Evolutionary conservation across 371 early-diverging fungal species (phyloP), one percentile per base, ranked within the genome.

Genomic region (Actinomucor elegans): DNA sequence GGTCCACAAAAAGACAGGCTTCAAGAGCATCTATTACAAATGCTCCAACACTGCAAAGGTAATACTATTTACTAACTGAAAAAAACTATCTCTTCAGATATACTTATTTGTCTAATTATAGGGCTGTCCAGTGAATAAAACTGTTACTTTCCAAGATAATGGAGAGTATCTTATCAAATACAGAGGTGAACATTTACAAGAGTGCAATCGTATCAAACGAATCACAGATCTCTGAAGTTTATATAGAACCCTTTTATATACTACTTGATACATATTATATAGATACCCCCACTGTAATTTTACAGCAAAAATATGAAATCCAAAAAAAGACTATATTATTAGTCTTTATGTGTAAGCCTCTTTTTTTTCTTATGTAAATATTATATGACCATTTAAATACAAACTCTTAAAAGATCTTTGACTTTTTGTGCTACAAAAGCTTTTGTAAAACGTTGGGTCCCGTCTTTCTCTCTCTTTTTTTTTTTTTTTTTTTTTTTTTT

Each of bases 21-120:
- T 66, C 38, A 78, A 74, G 57, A 78, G 79, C 48, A 72, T 80
- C 35, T 80, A 80, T 40, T 80, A 75, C 47, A 80, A 80, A 52
- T 80, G 81, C 33, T 62, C 72, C 29, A 68, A 72, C 40, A 62
- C 66, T 29, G 47, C 54, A 11, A 72, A 63, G 58, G 67, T 66
- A 60, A 48, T 18, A 11, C 28, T 38, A 11, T 38, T 1, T 9
- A 20, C 20, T 6, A 12, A 23, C 12, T 38, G 4, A 17, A 12
- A 5, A 1, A 34, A 10, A 14, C 41, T 43, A 0, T 8, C 15
- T 43, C 9, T 17, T 28, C 7, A 40, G 4, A 28, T 23, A 43
- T 43, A 15, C 2, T 28, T 2, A 17, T 43, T n/a, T 43, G 8
- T 28, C 15, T 23, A 10, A 9, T 18, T 2, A 18, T 59, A 66